A percentile compares a stretch with the other conserved stretches of the same genome.
Evolutionary conservation across 2,329 filamentous ascomycete species (phyloP).

Genomic region (Cytospora paraplurivora): DNA sequence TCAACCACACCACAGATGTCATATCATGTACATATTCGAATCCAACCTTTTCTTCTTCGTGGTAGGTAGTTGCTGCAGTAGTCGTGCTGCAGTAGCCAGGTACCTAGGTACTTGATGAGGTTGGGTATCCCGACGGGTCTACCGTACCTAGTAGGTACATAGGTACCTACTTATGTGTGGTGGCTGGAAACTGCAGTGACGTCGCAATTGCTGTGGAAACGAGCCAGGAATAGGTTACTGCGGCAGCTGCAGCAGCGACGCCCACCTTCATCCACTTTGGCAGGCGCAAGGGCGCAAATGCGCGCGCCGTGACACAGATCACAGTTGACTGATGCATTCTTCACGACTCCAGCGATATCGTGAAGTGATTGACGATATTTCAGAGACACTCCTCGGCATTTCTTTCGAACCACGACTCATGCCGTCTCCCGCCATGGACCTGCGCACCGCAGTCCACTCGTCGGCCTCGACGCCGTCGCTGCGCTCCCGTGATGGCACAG

Average conservation of each 20-base stretch:
- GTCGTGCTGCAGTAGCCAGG: too few species aligned
- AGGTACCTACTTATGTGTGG: too few species aligned
- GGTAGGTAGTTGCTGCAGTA: too few species aligned
- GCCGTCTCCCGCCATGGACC: slow-evolving; percentile 44
- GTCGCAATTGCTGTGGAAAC: slow-evolving; percentile 4
- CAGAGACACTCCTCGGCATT: slow-evolving; percentile 42
- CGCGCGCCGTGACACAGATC: slow-evolving; percentile 16
- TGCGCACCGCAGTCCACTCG: slow-evolving; percentile 52
- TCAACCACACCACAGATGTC: too few species aligned
- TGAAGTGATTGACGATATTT: slow-evolving; percentile 34
- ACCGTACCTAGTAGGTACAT: too few species aligned
- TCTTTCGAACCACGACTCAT: slow-evolving; percentile 47
- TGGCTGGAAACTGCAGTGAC: too few species aligned
- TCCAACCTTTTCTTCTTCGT: too few species aligned
- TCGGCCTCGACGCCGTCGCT: slow-evolving; percentile 79
- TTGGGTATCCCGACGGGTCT: too few species aligned
- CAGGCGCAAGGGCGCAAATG: slow-evolving; percentile 10
- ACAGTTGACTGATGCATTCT: slow-evolving; percentile 31
- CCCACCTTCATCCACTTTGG: neutral
- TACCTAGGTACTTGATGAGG: too few species aligned
- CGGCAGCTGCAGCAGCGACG: neutral
- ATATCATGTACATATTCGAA: too few species aligned
- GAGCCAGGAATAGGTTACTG: neutral
- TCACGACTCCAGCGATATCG: slow-evolving; percentile 34
- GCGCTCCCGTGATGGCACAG: slow-evolving; percentile 69